Conservation (phyloP, 345 rosid genomes). For the Lepidium didymum region DNA sequence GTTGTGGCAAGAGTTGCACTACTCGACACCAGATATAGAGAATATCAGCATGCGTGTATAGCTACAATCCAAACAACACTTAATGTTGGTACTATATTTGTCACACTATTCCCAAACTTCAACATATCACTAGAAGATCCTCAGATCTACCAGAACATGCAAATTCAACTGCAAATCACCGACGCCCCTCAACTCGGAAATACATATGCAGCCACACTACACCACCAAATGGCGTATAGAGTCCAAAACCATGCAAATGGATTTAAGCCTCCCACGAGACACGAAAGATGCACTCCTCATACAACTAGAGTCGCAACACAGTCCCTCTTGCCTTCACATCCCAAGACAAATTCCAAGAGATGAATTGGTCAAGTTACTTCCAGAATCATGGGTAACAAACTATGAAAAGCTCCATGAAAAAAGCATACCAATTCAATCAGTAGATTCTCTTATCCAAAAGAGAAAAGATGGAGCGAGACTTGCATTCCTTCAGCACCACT, state of each 20-base stretch:
- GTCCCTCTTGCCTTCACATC: not conserved
- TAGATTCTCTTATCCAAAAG: not conserved
- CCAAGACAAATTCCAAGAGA: not conserved
- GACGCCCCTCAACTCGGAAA: too few species aligned
- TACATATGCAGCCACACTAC: too few species aligned
- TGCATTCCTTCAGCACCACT: conserved; percentile 98
- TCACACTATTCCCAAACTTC: too few species aligned
- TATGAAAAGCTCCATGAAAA: not conserved
- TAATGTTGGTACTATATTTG: too few species aligned
- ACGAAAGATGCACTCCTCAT: not conserved
- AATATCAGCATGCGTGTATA: too few species aligned
- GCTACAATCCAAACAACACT: too few species aligned
- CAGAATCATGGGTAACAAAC: not conserved
- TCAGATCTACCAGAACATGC: too few species aligned
- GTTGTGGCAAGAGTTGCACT: too few species aligned
- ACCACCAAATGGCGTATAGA: too few species aligned
- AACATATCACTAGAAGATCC: too few species aligned
- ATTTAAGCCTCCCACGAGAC: not conserved
- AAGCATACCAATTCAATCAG: not conserved
- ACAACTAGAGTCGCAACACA: not conserved
- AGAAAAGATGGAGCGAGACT: conserved; percentile 25
- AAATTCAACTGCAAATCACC: too few species aligned
- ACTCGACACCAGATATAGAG: too few species aligned
- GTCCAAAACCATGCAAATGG: not conserved
- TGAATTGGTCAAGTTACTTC: not conserved